Conservation (phyloP, 768 basidiomycete genomes). For the Lepiota venenata region DNA sequence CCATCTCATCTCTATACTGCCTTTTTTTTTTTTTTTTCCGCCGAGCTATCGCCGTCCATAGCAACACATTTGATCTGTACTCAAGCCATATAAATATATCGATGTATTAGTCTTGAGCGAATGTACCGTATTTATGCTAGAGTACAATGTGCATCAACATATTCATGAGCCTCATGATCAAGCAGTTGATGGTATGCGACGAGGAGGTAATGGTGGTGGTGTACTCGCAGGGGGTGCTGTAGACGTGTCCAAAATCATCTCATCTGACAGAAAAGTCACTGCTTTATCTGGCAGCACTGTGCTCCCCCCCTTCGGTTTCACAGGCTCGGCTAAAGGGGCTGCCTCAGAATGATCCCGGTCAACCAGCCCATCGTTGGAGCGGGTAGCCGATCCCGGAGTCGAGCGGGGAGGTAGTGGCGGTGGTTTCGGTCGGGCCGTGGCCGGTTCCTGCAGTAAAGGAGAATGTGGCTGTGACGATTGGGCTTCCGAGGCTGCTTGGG, state of each 20-base stretch:
- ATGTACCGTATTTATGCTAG: not conserved
- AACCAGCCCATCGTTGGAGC: not conserved
- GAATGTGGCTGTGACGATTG: not conserved
- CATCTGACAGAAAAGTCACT: conserved; percentile 6
- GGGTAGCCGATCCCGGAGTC: conserved; percentile 18
- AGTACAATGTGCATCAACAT: conserved; percentile 9
- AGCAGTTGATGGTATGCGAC: conserved; percentile 20
- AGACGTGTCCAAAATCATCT: conserved; percentile 4
- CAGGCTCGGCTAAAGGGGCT: not conserved
- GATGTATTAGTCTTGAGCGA: not conserved
- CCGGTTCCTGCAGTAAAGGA: conserved; percentile 10
- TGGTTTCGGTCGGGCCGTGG: conserved; percentile 17
- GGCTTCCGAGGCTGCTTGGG: not conserved
- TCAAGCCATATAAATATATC: not conserved
- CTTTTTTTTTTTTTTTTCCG: not conserved
- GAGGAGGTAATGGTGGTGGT: conserved; percentile 27
- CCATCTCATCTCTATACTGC: too few species aligned
- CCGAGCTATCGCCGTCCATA: not conserved
- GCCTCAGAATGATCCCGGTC: not conserved
- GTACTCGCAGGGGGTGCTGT: conserved; percentile 4
- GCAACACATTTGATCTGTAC: not conserved
- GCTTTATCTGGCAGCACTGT: not conserved
- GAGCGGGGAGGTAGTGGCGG: conserved; percentile 51
- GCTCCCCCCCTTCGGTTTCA: not conserved
- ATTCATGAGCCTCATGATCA: conserved; percentile 9